A percentile compares a stretch with the other conserved stretches of the same genome.
Conservation (phyloP, 345 rosid species). For the Anastatica hierochuntica region DNA sequence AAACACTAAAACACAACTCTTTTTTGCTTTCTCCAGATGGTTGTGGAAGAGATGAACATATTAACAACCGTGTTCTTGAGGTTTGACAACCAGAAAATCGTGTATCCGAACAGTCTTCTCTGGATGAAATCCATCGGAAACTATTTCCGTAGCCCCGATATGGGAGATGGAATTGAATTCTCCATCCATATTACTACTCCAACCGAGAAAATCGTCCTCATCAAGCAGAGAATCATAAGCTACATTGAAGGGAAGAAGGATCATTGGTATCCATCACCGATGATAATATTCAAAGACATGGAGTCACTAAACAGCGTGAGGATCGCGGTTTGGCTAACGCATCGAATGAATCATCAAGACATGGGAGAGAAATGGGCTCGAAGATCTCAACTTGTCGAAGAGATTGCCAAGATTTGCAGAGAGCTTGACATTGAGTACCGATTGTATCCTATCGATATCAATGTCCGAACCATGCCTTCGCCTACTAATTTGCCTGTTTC, state of each 20-base stretch:
- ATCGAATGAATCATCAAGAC: constrained; percentile 64
- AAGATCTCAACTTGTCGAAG: constrained; percentile 54
- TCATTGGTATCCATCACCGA: constrained; percentile 59
- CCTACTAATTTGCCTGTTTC: too few relatives aligned
- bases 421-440: constrained; percentile 22
- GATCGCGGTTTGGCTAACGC: constrained; percentile 55
- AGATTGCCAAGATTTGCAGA: constrained; percentile 45
- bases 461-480: neutral
- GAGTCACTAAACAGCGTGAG: constrained; percentile 36
- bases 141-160: constrained; percentile 81
- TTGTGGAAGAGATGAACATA: constrained; percentile 97
- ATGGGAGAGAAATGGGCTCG: constrained; percentile 44
- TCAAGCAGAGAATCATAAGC: constrained; percentile 56
- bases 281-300: constrained; percentile 39
- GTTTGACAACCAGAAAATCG: constrained; percentile 60
- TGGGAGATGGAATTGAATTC: constrained; percentile 64
- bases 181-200: constrained; percentile 63
- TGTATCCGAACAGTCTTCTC: constrained; percentile 58
- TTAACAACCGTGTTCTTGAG: constrained; percentile 73
- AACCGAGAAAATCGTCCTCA: constrained; percentile 42
- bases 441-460: neutral
- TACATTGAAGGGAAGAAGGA: constrained; percentile 56
- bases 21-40: too few relatives aligned
- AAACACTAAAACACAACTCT: too few relatives aligned
- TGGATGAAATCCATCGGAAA: constrained; percentile 57